phyloP scores from a whole-genome alignment of 257 asterid genomes.

The Penstemon barbatus region DNA sequence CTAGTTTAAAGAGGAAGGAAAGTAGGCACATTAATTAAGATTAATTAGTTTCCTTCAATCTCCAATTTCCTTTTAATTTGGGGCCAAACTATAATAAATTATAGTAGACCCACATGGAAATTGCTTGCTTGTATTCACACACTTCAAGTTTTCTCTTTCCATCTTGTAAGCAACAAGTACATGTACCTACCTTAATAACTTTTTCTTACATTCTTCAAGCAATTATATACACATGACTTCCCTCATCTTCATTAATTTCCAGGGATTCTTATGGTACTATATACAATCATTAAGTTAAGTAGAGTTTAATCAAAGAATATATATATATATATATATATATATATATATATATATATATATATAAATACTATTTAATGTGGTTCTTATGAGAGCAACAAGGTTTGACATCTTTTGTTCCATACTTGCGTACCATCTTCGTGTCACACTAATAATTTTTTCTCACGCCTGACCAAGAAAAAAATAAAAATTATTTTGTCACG shows the following conservation, averaged over 20 bases:
- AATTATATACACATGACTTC: neutral
- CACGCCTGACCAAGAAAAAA: too few relatives aligned
- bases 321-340: neutral
- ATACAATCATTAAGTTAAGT: neutral
- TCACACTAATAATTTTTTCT: too few relatives aligned
- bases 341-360: neutral
- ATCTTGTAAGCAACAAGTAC: slow-evolving; percentile 24
- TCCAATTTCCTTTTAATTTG: slow-evolving; percentile 10
- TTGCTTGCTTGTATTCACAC: slow-evolving; percentile 26
- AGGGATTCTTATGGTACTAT: neutral
- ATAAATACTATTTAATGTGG: slow-evolving; percentile 14
- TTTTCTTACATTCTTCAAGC: neutral
- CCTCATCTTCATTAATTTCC: neutral
- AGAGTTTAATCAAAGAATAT: neutral
- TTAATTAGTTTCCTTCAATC: slow-evolving; percentile 1
- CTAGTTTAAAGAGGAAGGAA: slow-evolving; percentile 19
- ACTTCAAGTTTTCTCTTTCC: slow-evolving; percentile 10
- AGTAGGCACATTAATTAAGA: slow-evolving; percentile 4
- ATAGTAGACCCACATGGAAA: slow-evolving; percentile 23
- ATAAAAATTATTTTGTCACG: too few relatives aligned
- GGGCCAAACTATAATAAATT: slow-evolving; percentile 14
- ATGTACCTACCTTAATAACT: neutral
- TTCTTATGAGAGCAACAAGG: too few relatives aligned
- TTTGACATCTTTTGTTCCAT: too few relatives aligned
- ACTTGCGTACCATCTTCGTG: too few relatives aligned